phyloP scores from a whole-genome alignment of 257 asterid genomes.

The Cordia subcordata region DNA sequence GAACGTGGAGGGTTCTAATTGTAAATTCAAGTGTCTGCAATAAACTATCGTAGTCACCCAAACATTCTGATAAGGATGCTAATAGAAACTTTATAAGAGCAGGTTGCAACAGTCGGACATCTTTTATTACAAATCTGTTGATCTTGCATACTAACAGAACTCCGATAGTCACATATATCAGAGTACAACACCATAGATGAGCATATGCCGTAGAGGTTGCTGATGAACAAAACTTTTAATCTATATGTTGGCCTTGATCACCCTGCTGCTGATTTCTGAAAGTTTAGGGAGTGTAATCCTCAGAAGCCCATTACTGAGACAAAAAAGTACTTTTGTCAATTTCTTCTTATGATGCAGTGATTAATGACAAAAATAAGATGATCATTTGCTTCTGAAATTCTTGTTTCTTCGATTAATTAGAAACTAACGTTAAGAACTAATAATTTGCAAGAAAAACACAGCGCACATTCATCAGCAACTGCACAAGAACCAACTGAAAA shows the following conservation, averaged over 20 bases:
- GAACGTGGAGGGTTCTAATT: too few species aligned
- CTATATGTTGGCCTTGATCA: slow-evolving; percentile 40
- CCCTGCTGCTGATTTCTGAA: slow-evolving; percentile 43
- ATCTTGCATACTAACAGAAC: neutral
- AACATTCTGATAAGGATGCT: too few species aligned
- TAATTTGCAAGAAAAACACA: too few species aligned
- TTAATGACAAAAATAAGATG: neutral
- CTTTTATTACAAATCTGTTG: neutral
- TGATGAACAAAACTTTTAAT: neutral
- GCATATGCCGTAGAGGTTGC: neutral
- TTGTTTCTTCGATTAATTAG: too few species aligned
- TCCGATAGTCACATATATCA: neutral
- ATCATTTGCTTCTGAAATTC: too few species aligned
- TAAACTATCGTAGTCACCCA: too few species aligned
- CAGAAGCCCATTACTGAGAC: slow-evolving; percentile 71
- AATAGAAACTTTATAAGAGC: too few species aligned
- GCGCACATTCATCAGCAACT: too few species aligned
- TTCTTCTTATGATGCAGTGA: slow-evolving; percentile 1
- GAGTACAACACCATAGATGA: neutral
- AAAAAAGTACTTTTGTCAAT: neutral
- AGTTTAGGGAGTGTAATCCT: slow-evolving; percentile 54
- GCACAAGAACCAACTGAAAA: slow-evolving; percentile 1
- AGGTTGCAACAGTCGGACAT: too few species aligned
- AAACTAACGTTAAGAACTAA: too few species aligned
- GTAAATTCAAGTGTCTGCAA: too few species aligned